phyloP scores from a whole-genome alignment of 129 eudicot genomes.

The Flaveria ramosissima region DNA sequence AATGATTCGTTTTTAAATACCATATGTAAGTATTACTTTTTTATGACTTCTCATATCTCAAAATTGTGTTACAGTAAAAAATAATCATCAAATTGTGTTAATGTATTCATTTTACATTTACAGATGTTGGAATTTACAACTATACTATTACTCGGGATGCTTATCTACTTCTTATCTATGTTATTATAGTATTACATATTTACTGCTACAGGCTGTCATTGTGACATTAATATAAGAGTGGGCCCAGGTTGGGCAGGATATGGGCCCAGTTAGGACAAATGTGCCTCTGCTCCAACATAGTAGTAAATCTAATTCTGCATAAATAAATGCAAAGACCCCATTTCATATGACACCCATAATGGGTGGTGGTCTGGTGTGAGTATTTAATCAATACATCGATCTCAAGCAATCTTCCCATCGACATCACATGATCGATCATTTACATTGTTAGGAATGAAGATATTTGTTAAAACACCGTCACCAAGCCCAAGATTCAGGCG shows the following conservation, averaged over 20 bases:
- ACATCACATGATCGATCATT: background rate
- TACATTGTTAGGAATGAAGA: too few species aligned
- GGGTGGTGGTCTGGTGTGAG: slow-evolving; percentile 23
- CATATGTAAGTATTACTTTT: too few species aligned
- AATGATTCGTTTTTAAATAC: too few species aligned
- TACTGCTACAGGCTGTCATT: slow-evolving; percentile 23
- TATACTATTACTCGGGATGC: background rate
- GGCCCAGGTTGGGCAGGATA: slow-evolving; percentile 1
- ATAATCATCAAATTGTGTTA: too few species aligned
- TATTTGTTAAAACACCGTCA: too few species aligned
- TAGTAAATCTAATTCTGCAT: slow-evolving; percentile 3
- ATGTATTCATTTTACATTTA: too few species aligned
- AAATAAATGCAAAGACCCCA: slow-evolving; percentile 36
- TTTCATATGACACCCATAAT: slow-evolving; percentile 36
- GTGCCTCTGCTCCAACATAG: slow-evolving; percentile 25
- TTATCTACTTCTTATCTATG: background rate
- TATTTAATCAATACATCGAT: slow-evolving; percentile 26
- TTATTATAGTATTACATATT: background rate
- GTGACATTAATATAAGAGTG: slow-evolving; percentile 3
- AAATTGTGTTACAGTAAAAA: too few species aligned
- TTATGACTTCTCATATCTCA: too few species aligned
- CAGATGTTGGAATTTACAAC: too few species aligned
- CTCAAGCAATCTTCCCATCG: slow-evolving; percentile 19
- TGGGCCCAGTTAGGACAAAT: slow-evolving; percentile 23
- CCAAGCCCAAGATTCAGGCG: too few species aligned